Percentiles rank a stretch among this genome's conserved stretches.
phyloP scores from a whole-genome alignment of 1,284 basidiomycete species.

The Heterobasidion parviporum region DNA sequence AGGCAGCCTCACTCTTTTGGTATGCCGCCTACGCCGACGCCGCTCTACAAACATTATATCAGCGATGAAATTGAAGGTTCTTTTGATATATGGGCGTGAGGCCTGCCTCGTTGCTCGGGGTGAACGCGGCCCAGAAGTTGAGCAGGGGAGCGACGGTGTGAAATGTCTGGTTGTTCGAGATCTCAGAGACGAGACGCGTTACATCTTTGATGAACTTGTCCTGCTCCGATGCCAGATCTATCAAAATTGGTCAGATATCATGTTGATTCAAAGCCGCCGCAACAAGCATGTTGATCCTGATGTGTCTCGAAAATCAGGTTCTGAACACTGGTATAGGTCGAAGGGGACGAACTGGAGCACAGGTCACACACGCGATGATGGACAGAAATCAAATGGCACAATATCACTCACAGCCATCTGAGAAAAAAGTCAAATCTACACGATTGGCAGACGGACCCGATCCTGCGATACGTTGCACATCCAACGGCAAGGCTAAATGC shows the following conservation, averaged over 20 bases:
- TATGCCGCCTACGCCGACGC: conserved; percentile 61
- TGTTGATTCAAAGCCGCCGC: not conserved
- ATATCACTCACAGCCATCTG: conserved; percentile 69
- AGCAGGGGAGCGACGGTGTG: conserved; percentile 67
- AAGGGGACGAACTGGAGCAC: not conserved
- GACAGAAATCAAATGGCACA: not conserved
- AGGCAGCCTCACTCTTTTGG: conserved; percentile 51
- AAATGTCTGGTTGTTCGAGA: conserved; percentile 71
- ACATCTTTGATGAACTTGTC: conserved; percentile 68
- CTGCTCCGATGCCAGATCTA: conserved; percentile 56
- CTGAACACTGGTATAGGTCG: too few species aligned
- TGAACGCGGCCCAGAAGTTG: conserved; percentile 80
- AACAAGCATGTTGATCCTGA: not conserved
- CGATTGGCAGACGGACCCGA: conserved; percentile 60
- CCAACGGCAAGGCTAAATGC: conserved; percentile 31
- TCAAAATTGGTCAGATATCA: not conserved
- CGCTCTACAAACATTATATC: conserved; percentile 42
- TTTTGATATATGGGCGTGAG: not conserved
- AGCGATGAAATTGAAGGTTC: not conserved
- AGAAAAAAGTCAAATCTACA: conserved; percentile 74
- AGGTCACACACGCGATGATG: not conserved
- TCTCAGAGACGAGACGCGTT: conserved; percentile 53
- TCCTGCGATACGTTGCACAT: conserved; percentile 48
- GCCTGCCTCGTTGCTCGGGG: conserved; percentile 59
- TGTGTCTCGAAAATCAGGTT: not conserved